Evolutionary conservation across 2,329 filamentous ascomycete species (phyloP), one percentile per base, ranked within the genome.

Genomic region (Monascus ruber): DNA sequence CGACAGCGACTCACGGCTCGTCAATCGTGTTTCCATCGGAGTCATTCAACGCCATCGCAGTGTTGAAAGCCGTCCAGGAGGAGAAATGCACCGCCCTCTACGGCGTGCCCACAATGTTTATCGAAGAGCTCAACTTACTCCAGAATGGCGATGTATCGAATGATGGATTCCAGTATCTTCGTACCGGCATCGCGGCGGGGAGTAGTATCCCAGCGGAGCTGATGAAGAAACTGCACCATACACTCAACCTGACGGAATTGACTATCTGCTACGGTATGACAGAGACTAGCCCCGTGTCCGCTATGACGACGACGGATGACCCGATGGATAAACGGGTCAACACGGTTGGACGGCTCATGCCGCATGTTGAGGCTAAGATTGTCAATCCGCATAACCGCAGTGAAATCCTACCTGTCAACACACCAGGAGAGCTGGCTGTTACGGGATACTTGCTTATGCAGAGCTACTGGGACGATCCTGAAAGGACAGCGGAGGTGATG

Each of bases 241-340:
- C 68, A 1, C 69, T 96, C 6, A 91, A 91, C 36, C 67, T 96
- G 11, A 76, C 73, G 0, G 83, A 94, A 40, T 65, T 96, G 24
- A 89, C 88, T 0, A 95, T 94, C 47, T 94, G 88, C 69, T 96
- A 95, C 60, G 88, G 88, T 44, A 94, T 94, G 87, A 95, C 88
- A 1, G 88, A 95, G 64, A 95, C 88, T 45, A 83, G 53, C 71
- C 76, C 69, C 2, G 72, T 76, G 0, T 72, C 68, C 5, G 77
- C 76, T 47, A 94, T 94, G 87, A 94, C 88, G 0, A 70, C 77
- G 0, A 88, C 85, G 0, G 64, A 74, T 11, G 87, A 94, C 55
- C 79, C 85, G 0, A 67, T 85, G 2, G 73, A 73, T 31, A 83
- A 83, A 61, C 73, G 87, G 32, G 82, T 85, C 37, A 72, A 76